Conservation (phyloP, 1,284 basidiomycete genomes). For the Anthracocystis panici-leucophaei region DNA sequence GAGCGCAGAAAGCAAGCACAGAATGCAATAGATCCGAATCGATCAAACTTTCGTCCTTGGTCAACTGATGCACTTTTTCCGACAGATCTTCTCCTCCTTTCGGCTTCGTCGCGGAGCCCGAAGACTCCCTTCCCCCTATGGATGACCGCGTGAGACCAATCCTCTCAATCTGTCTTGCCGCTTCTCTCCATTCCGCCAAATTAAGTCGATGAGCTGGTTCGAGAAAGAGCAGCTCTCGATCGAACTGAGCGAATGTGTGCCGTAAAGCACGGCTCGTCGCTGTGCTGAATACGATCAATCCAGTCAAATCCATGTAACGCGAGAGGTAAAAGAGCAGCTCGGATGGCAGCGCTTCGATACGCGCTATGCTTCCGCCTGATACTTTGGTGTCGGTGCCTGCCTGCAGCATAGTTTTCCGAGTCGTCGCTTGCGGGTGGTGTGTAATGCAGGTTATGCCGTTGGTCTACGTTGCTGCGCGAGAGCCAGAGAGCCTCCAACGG, state of each 20-base stretch:
- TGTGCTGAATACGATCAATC: constrained; percentile 24
- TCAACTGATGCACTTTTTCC: constrained; percentile 18
- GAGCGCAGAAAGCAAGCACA: constrained; percentile 19
- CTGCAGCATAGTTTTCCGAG: not conserved
- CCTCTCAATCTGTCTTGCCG: constrained; percentile 14
- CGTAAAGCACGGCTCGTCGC: constrained; percentile 19
- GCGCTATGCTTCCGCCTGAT: not conserved
- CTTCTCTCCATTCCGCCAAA: constrained; percentile 41
- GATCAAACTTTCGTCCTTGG: constrained; percentile 38
- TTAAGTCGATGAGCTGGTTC: constrained; percentile 37
- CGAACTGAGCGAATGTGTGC: constrained; percentile 27
- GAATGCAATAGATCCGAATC: constrained; percentile 34
- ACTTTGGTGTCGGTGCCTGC: not conserved
- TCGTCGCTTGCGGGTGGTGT: not conserved
- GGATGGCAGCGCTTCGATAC: constrained; percentile 26
- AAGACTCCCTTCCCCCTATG: not conserved
- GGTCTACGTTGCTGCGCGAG: not conserved
- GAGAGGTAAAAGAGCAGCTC: constrained; percentile 40
- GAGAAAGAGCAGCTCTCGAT: constrained; percentile 32
- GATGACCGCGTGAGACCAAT: constrained; percentile 2
- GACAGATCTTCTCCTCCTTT: not conserved
- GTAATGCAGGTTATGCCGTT: not conserved
- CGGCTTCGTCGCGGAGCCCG: not conserved
- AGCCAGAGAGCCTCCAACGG: too few species aligned
- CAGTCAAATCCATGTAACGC: constrained; percentile 28